A percentile compares a stretch with the other conserved stretches of the same genome.
Evolutionary conservation across 176 grass and related monocot species (phyloP).

Genomic region (Phyllostachys edulis): DNA sequence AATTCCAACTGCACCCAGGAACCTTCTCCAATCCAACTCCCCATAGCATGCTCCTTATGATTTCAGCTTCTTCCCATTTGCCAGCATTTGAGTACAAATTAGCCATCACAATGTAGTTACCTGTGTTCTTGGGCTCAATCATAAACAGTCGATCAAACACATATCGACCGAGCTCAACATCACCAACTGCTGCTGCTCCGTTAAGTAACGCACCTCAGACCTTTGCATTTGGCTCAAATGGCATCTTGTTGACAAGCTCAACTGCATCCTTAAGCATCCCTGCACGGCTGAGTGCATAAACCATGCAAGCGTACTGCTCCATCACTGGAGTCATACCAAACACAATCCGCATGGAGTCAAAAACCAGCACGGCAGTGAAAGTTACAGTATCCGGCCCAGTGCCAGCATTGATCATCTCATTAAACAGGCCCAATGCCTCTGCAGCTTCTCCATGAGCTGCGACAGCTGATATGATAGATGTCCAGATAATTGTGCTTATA

Average conservation of each 20-base stretch:
- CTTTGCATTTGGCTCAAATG: constrained; percentile 60
- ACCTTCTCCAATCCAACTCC: constrained; percentile 54
- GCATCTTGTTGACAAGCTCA: constrained; percentile 56
- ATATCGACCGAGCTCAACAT: constrained; percentile 46
- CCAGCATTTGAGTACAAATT: constrained; percentile 63
- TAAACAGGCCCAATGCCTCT: constrained; percentile 43
- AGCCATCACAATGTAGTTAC: constrained; percentile 72
- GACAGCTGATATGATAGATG: constrained; percentile 59
- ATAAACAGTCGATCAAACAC: constrained; percentile 50
- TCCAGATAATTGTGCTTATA: constrained; percentile 53
- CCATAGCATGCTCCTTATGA: constrained; percentile 55
- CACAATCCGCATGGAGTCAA: constrained; percentile 54
- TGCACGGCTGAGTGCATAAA: constrained; percentile 47
- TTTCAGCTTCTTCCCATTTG: constrained; percentile 71
- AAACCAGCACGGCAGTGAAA: constrained; percentile 62
- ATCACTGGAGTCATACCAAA: constrained; percentile 39
- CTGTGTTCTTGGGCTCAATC: constrained; percentile 68
- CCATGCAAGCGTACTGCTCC: constrained; percentile 75
- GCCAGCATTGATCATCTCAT: constrained; percentile 41
- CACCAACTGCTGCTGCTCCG: constrained; percentile 52
- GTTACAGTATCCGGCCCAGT: constrained; percentile 48
- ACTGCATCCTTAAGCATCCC: constrained; percentile 64
- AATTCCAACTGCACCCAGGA: constrained; percentile 69
- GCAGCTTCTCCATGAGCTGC: constrained; percentile 57
- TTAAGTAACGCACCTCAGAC: constrained; percentile 62